Base-by-base conservation (phyloP, 352 stramenopile species). In the Phytophthora podocarpi region DNA sequence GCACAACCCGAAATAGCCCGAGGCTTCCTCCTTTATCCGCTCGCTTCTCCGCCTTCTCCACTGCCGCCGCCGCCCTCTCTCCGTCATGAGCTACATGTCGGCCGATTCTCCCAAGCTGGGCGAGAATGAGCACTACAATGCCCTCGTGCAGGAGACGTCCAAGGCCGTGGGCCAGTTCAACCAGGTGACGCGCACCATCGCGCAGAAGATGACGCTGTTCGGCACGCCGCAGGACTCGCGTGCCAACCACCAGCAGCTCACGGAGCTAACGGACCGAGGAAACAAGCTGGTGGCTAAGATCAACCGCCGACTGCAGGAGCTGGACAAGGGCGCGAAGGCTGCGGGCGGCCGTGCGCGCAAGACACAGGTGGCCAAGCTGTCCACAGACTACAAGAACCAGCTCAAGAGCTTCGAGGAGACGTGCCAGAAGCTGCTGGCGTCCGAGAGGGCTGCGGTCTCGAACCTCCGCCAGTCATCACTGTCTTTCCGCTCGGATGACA, bases 161-260 rank as follows among this genome's bases (percentile, higher is more conserved):
- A 78, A 85, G 59, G 70, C 74, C n/a, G 74, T 89, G 61, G 62
- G 39, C 30, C 71, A 80, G 39, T 85, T 89, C 63, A 81, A 89
- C 55, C 69, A 84, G 63, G 71, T 67, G 23, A 85, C 78, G 40
- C 76, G 77, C 51, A 69, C 67, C 30, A 83, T 87, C 46, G 64
- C 78, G 49, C 76, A 89, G 68, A 89, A 89, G 65, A 80, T 89
- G 64, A 60, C 68, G 50, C 71, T 89, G 24, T 82, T 85, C 50
- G 74, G 76, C 28, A 85, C 77, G 18, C 61, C 73, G 30, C 76
- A 87, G 46, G 77, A 87, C 61, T 83, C 72, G 42, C 75, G 73
- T 28, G 64, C 75, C 35, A 90, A 82, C 72, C 77, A 87, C 59
- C 71, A 82, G 49, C 67, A 87, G 67, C 71, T 87, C 47, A 84